These are phyloP conservation scores for Rutstroemia sp. DNA, from an alignment of 2,329 filamentous ascomycete species.

Conservation along the genomic window DNA sequence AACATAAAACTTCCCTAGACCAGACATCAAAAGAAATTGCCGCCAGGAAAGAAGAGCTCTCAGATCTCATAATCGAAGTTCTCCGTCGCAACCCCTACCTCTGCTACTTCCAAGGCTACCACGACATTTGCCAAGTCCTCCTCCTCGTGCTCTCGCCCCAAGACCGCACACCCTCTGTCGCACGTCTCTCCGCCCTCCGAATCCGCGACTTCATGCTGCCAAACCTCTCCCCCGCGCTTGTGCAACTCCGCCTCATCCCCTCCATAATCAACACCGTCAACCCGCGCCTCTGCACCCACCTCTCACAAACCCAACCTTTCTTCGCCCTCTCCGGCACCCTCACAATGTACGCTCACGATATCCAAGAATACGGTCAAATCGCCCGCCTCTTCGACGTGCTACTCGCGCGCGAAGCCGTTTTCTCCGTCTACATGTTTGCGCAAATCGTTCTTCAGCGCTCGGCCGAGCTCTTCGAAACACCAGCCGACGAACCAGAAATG, in stretches of 20 bases:
- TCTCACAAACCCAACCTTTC: conserved; percentile 76
- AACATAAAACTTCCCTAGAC: conserved; percentile 38
- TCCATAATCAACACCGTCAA: conserved; percentile 71
- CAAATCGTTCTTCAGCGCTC: conserved; percentile 77
- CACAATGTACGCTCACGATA: conserved; percentile 95
- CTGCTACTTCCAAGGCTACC: conserved; percentile 96
- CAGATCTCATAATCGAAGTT: conserved; percentile 69
- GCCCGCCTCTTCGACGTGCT: conserved; percentile 88
- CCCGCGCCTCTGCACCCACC: conserved; percentile 61
- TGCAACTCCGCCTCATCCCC: conserved; percentile 82
- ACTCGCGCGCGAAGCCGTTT: conserved; percentile 77
- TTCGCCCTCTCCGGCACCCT: conserved; percentile 91
- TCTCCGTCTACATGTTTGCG: conserved; percentile 86
- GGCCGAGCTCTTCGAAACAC: conserved; percentile 78
- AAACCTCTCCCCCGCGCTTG: conserved; percentile 69
- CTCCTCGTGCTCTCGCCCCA: conserved; percentile 70
- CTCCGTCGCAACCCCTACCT: conserved; percentile 76
- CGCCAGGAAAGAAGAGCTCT: conserved; percentile 67
- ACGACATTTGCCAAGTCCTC: conserved; percentile 96
- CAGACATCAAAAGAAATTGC: conserved; percentile 62
- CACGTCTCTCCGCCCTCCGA: conserved; percentile 78
- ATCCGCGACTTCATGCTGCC: conserved; percentile 98
- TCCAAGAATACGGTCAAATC: conserved; percentile 83
- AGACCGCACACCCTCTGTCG: conserved; percentile 55
- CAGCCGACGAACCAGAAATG: conserved; percentile 81